phyloP scores from a whole-genome alignment of 2,329 filamentous ascomycete species.

The Alternaria sp. region DNA sequence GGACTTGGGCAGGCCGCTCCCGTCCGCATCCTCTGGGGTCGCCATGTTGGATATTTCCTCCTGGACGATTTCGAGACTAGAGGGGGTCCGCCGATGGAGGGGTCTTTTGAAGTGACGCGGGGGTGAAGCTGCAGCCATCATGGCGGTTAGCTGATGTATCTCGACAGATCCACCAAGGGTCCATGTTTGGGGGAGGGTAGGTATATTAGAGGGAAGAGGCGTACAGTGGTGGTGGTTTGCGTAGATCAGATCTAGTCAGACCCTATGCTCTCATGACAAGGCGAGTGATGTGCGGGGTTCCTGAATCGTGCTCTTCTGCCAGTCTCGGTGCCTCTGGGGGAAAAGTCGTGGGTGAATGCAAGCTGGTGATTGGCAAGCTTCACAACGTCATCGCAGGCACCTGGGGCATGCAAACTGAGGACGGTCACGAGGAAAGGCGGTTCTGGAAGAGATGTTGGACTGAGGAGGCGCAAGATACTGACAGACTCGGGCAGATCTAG shows the following conservation, averaged over 20 bases:
- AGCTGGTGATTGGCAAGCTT: conserved; percentile 42
- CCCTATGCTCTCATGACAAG: conserved; percentile 39
- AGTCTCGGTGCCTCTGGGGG: conserved; percentile 9
- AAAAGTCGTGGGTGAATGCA: conserved; percentile 38
- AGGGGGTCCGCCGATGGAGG: conserved; percentile 42
- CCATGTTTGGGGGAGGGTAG: conserved; percentile 16
- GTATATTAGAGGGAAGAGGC: conserved; percentile 22
- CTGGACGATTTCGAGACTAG: conserved; percentile 40
- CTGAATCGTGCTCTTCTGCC: conserved; percentile 4
- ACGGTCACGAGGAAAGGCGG: conserved; percentile 19
- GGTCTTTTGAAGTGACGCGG: conserved; percentile 31
- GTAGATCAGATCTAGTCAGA: conserved; percentile 21
- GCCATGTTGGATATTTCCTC: conserved; percentile 42
- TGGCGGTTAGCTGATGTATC: conserved; percentile 34
- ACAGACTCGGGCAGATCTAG: not conserved
- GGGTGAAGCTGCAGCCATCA: conserved; percentile 43
- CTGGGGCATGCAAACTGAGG: not conserved
- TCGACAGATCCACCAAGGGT: not conserved
- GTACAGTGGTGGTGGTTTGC: conserved; percentile 28
- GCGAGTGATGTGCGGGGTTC: conserved; percentile 24
- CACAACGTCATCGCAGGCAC: conserved; percentile 28
- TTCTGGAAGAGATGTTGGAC: not conserved
- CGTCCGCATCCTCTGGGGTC: conserved; percentile 29
- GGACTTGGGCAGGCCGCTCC: conserved; percentile 28
- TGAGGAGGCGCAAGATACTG: not conserved